Conservation (phyloP, 176 grass and related monocot genomes). For the Areca catechu region DNA sequence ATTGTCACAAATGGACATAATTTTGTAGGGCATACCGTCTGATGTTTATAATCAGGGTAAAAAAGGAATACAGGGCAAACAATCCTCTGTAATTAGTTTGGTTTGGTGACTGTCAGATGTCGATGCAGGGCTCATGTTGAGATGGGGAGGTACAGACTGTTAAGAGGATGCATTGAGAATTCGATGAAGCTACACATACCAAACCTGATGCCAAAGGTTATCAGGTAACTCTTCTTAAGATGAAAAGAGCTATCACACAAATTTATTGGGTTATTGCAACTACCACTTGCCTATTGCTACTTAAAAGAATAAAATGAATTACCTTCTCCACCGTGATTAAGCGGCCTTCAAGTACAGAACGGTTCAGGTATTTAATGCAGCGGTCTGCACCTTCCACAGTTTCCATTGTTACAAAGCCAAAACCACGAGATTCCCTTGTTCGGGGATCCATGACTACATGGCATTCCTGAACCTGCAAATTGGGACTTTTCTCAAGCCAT, state of each 20-base stretch:
- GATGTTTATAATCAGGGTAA: conserved; percentile 24
- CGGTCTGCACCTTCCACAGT: conserved; percentile 64
- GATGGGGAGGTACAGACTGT: conserved; percentile 19
- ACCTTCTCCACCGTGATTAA: conserved; percentile 87
- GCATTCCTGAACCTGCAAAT: conserved; percentile 64
- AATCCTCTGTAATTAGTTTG: conserved; percentile 24
- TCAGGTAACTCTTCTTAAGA: conserved; percentile 11
- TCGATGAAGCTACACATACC: conserved; percentile 30
- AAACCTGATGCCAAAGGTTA: conserved; percentile 27
- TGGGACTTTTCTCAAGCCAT: background rate
- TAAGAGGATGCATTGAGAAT: conserved; percentile 13
- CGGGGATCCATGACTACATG: conserved; percentile 86
- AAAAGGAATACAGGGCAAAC: conserved; percentile 22
- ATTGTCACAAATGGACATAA: background rate
- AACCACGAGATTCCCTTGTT: conserved; percentile 83
- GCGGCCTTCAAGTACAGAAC: conserved; percentile 81
- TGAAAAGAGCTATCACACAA: conserved; percentile 2
- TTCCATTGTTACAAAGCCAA: conserved; percentile 92
- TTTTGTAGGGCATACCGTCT: conserved; percentile 15
- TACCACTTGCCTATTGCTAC: conserved; percentile 1
- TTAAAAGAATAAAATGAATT: conserved; percentile 1
- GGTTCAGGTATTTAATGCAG: conserved; percentile 75
- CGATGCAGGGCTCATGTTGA: conserved; percentile 14
- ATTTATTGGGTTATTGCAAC: background rate
- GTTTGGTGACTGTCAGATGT: conserved; percentile 20